These are phyloP conservation scores for Mycotypha africana DNA, from an alignment of 371 early-diverging fungal species.

Conservation along the genomic window DNA sequence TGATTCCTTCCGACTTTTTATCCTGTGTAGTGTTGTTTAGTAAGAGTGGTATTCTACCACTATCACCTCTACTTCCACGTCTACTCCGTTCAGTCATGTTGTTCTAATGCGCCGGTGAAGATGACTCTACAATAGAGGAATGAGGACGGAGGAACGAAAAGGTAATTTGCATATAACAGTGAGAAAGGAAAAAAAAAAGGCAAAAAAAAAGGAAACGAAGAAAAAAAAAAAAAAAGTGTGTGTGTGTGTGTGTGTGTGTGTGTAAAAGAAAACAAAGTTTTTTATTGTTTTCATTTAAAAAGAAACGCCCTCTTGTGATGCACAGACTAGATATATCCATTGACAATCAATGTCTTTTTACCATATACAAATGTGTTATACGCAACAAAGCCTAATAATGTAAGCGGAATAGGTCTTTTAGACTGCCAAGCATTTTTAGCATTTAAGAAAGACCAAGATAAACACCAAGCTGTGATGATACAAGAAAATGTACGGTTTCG, in stretches of 20 bases:
- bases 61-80: too few relatives aligned
- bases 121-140: too few relatives aligned
- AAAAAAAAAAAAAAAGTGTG: neutral
- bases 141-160: too few relatives aligned
- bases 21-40: too few relatives aligned
- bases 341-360: slow-evolving; percentile 37
- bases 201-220: neutral
- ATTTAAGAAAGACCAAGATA: slow-evolving; percentile 43
- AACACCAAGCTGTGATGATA: slow-evolving; percentile 34
- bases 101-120: too few relatives aligned
- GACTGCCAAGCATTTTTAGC: slow-evolving; percentile 26
- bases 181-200: neutral
- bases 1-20: too few relatives aligned
- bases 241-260: neutral
- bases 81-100: too few relatives aligned
- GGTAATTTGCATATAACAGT: neutral
- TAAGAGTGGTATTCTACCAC: too few relatives aligned
- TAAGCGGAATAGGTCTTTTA: slow-evolving; percentile 31
- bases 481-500: neutral
- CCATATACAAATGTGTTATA: slow-evolving; percentile 37
- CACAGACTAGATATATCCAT: slow-evolving; percentile 33
- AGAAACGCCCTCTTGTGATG: too few relatives aligned
- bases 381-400: slow-evolving; percentile 23
- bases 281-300: too few relatives aligned
- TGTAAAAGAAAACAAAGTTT: neutral